These are phyloP conservation scores for Mortierella sp. DNA, from an alignment of 371 early-diverging fungal genomes.

Conservation along the genomic window DNA sequence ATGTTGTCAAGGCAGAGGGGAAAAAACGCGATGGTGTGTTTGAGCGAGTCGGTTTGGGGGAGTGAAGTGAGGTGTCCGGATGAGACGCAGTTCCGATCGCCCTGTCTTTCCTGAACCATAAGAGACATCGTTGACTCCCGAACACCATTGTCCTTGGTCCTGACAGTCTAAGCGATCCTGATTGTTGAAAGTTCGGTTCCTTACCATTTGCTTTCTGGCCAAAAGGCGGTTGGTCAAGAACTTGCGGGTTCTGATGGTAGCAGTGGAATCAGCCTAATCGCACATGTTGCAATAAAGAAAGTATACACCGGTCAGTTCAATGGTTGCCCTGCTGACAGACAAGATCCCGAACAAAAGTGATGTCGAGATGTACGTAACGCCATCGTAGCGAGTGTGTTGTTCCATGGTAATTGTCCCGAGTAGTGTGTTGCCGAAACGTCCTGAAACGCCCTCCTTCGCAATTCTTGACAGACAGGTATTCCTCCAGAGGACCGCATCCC, in stretches of 20 bases:
- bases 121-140: no score
- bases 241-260: conserved; percentile 98
- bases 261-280: conserved; percentile 77
- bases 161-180: no score
- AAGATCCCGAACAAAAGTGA: no score
- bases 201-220: conserved; percentile 97
- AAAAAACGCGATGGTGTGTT: no score
- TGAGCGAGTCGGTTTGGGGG: no score
- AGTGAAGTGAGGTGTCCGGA: no score
- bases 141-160: no score
- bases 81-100: no score
- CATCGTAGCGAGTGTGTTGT: no score
- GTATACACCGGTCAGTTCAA: background rate
- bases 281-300: background rate
- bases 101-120: no score
- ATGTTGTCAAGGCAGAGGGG: no score
- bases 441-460: background rate
- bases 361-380: background rate
- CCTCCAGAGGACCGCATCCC: background rate
- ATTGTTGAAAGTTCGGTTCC: conserved; percentile 7
- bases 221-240: conserved; percentile 99
- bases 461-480: background rate
- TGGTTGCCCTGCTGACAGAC: background rate
- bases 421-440: no score
- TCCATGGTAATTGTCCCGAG: background rate